phyloP scores from a whole-genome alignment of 78 protist genomes.

The Dictyostelium firmibasis region DNA sequence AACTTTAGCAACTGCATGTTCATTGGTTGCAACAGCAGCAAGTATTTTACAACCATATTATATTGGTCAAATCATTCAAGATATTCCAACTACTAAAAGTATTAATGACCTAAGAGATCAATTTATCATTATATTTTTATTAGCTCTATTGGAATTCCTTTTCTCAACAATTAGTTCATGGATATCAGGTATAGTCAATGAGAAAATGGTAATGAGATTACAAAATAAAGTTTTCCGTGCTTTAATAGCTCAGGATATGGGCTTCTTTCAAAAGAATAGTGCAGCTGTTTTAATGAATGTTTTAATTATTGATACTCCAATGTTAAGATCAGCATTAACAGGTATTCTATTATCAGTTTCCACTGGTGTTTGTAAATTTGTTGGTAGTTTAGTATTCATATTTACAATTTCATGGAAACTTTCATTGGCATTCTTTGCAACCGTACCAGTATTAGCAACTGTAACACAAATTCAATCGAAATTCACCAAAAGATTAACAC shows the following conservation, averaged over 20 bases:
- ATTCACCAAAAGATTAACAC: constrained; percentile 56
- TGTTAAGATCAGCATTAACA: constrained; percentile 58
- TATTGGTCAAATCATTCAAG: constrained; percentile 71
- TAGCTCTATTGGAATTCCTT: constrained; percentile 49
- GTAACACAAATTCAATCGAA: constrained; percentile 43
- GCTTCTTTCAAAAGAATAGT: constrained; percentile 59
- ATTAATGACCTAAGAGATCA: constrained; percentile 8
- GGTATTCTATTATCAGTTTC: constrained; percentile 54
- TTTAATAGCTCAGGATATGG: constrained; percentile 61
- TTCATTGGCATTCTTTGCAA: constrained; percentile 60
- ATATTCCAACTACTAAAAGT: constrained; percentile 49
- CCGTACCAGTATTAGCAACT: constrained; percentile 43
- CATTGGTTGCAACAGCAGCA: constrained; percentile 55
- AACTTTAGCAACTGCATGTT: constrained; percentile 37
- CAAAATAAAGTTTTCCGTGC: constrained; percentile 62
- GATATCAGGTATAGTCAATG: constrained; percentile 74
- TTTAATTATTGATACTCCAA: constrained; percentile 64
- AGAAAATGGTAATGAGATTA: constrained; percentile 42
- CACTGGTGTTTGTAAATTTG: constrained; percentile 60
- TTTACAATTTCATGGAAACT: constrained; percentile 71
- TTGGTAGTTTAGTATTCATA: constrained; percentile 71
- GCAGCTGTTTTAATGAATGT: constrained; percentile 48
- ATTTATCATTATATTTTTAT: constrained; percentile 39
- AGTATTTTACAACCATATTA: constrained; percentile 64
- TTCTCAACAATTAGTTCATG: constrained; percentile 64